phyloP scores from a whole-genome alignment of 2,329 filamentous ascomycete genomes.

The Pseudogymnoascus pannorum region DNA sequence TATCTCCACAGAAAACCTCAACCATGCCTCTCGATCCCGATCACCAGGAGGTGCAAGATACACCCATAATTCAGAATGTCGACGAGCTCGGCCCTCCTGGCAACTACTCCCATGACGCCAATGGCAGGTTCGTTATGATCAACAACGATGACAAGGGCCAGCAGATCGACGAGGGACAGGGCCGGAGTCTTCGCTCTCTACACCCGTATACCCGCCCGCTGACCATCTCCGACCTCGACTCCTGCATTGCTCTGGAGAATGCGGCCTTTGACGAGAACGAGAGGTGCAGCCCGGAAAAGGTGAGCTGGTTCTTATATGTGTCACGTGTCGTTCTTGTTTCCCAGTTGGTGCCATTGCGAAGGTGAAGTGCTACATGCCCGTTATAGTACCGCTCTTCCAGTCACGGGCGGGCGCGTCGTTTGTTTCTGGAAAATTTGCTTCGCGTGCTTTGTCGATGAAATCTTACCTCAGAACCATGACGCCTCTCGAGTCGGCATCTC shows the following conservation, averaged over 20 bases:
- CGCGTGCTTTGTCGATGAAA: background rate
- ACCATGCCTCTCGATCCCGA: constrained; percentile 1
- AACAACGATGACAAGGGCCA: background rate
- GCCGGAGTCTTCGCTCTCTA: constrained; percentile 43
- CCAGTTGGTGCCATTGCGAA: background rate
- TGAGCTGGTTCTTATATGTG: constrained; percentile 25
- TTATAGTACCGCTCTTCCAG: background rate
- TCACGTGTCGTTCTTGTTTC: background rate
- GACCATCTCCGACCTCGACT: constrained; percentile 57
- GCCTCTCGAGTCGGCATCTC: background rate
- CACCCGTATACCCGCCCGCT: constrained; percentile 70
- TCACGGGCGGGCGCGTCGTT: constrained; percentile 5
- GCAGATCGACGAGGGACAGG: constrained; percentile 10
- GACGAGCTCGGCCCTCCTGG: background rate
- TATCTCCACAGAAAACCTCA: background rate
- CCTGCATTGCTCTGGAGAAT: constrained; percentile 48
- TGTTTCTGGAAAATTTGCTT: background rate
- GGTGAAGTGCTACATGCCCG: background rate
- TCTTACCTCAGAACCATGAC: background rate
- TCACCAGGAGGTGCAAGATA: constrained; percentile 5
- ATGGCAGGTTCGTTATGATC: background rate
- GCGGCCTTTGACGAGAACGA: constrained; percentile 46
- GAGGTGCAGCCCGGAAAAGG: constrained; percentile 48
- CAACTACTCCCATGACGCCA: background rate
- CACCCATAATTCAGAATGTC: background rate